Conservation (phyloP, 1,284 basidiomycete species). For the Pseudozyma hubeiensis region DNA sequence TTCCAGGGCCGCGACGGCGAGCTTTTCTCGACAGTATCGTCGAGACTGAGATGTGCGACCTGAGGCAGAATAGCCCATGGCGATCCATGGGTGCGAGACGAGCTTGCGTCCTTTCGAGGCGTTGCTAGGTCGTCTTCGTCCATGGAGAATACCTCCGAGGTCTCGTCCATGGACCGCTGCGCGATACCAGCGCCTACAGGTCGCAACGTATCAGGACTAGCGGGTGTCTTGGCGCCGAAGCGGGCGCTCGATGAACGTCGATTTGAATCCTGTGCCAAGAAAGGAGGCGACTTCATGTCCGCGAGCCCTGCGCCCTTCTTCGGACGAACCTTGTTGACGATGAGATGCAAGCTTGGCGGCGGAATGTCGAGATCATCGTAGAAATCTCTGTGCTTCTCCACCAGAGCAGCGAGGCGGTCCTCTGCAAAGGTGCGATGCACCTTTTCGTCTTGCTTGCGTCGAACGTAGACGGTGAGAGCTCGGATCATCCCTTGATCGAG, state of each 20-base stretch:
- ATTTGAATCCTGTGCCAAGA: slow-evolving; percentile 58
- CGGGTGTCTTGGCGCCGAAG: slow-evolving; percentile 47
- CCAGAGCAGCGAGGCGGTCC: slow-evolving; percentile 74
- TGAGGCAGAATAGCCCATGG: slow-evolving; percentile 44
- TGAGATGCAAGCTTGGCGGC: slow-evolving; percentile 69
- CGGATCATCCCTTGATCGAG: slow-evolving; percentile 78
- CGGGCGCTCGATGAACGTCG: slow-evolving; percentile 68
- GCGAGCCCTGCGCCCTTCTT: slow-evolving; percentile 53
- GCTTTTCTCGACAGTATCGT: slow-evolving; percentile 27
- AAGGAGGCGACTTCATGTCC: slow-evolving; percentile 45
- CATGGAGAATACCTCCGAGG: slow-evolving; percentile 75
- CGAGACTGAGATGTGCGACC: slow-evolving; percentile 43
- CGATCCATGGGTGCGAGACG: slow-evolving; percentile 19
- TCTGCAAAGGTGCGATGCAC: slow-evolving; percentile 77
- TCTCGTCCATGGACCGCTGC: slow-evolving; percentile 26
- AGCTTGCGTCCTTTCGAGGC: slow-evolving; percentile 17
- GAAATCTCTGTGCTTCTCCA: slow-evolving; percentile 81
- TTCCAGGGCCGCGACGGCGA: slow-evolving; percentile 70
- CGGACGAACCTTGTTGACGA: slow-evolving; percentile 56
- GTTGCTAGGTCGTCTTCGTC: slow-evolving; percentile 72
- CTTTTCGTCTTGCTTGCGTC: slow-evolving; percentile 76
- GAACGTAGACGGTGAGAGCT: slow-evolving; percentile 77
- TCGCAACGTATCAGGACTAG: slow-evolving; percentile 46
- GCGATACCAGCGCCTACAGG: slow-evolving; percentile 21
- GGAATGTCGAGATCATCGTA: slow-evolving; percentile 85